Conservation (phyloP, 2,329 filamentous ascomycete genomes). For the Penicillium sp. region DNA sequence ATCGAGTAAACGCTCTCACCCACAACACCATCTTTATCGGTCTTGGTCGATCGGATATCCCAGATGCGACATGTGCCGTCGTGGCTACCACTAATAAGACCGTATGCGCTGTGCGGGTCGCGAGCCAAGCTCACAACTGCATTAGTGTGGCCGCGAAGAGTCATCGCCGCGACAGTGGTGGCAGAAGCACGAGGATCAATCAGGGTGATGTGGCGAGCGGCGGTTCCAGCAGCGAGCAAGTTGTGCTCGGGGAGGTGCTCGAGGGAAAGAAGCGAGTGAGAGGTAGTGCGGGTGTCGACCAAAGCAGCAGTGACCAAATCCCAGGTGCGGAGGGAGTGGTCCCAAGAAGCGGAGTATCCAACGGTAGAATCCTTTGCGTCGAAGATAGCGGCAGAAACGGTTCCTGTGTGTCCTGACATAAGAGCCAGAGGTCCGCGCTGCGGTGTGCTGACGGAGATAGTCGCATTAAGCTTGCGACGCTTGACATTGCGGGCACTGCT, state of each 20-base stretch:
- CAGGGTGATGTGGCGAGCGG: constrained; percentile 84
- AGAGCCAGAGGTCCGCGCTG: constrained; percentile 79
- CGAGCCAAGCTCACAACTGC: constrained; percentile 60
- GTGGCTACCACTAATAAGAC: constrained; percentile 85
- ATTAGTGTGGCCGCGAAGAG: constrained; percentile 86
- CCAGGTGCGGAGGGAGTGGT: constrained; percentile 87
- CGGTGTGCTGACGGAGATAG: constrained; percentile 54
- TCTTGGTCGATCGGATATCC: constrained; percentile 75
- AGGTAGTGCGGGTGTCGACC: constrained; percentile 80
- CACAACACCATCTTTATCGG: constrained; percentile 57
- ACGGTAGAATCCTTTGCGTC: constrained; percentile 82
- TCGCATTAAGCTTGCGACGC: constrained; percentile 66
- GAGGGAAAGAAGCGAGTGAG: constrained; percentile 79
- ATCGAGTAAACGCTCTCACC: constrained; percentile 77
- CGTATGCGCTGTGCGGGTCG: constrained; percentile 70
- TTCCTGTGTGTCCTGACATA: constrained; percentile 68
- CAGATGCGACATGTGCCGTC: constrained; percentile 92
- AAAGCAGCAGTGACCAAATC: constrained; percentile 79
- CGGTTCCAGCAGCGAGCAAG: constrained; percentile 73
- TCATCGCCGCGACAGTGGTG: constrained; percentile 77
- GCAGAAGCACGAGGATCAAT: constrained; percentile 83
- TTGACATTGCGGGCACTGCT: constrained; percentile 66
- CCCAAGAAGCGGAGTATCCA: constrained; percentile 86
- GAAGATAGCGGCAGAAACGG: constrained; percentile 80
- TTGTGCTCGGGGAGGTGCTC: constrained; percentile 67